Conservation (phyloP, 1,284 basidiomycete species). For the Ganoderma meredithae region DNA sequence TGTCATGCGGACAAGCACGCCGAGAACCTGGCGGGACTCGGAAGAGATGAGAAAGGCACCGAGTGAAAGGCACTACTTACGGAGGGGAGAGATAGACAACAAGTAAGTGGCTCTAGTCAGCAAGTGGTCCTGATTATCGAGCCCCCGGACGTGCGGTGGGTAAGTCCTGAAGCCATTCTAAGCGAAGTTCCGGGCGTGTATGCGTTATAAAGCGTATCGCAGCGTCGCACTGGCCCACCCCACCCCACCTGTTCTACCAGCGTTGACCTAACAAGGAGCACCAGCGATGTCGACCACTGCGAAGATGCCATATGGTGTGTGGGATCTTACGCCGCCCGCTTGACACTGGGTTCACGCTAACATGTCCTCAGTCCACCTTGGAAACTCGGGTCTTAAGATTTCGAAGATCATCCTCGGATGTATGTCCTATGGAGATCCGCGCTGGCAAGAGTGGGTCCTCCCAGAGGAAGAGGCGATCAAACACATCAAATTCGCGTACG, state of each 20-base stretch:
- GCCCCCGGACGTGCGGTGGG: background rate
- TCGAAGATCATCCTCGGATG: slow-evolving; percentile 52
- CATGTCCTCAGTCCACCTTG: slow-evolving; percentile 46
- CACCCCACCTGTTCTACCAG: background rate
- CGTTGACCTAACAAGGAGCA: background rate
- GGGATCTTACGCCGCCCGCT: too few species aligned
- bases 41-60: too few species aligned
- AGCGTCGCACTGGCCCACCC: background rate
- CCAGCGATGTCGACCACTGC: background rate
- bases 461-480: slow-evolving; percentile 50
- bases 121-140: background rate
- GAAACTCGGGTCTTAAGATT: slow-evolving; percentile 54
- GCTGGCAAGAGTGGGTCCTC: slow-evolving; percentile 49
- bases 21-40: too few species aligned
- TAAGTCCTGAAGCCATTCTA: background rate
- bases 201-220: background rate
- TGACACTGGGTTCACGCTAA: background rate
- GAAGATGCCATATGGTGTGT: slow-evolving; percentile 15
- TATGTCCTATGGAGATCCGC: slow-evolving; percentile 50
- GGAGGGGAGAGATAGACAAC: too few species aligned
- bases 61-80: too few species aligned
- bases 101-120: background rate
- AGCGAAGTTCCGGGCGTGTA: background rate
- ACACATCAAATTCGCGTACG: slow-evolving; percentile 49
- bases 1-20: too few species aligned